Percentiles rank a stretch among this genome's conserved stretches.
Conservation (phyloP, 495 filamentous ascomycete genomes). For the Trichoderma gamsii region DNA sequence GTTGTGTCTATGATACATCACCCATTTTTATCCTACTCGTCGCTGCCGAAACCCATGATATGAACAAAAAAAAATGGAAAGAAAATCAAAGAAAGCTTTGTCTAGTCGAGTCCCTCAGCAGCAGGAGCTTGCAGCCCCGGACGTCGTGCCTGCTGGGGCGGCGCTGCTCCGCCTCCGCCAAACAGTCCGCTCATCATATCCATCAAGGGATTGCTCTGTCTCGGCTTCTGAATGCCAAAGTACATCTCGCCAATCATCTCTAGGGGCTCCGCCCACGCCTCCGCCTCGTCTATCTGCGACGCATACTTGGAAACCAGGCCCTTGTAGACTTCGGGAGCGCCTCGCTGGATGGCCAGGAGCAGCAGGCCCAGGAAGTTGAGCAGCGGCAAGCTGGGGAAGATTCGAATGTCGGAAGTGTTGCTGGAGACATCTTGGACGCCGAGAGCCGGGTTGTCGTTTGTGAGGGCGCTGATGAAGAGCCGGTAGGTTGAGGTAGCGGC, state of each 20-base stretch:
- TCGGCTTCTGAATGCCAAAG: constrained; percentile 86
- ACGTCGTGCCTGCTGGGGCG: constrained; percentile 34
- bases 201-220: constrained; percentile 80
- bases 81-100: neutral
- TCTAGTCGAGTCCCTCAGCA: constrained; percentile 48
- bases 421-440: constrained; percentile 77
- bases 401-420: constrained; percentile 62
- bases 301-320: constrained; percentile 78
- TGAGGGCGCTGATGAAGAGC: constrained; percentile 70
- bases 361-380: constrained; percentile 88
- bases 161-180: constrained; percentile 56
- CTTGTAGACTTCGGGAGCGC: constrained; percentile 70
- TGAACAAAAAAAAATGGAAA: neutral
- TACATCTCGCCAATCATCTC: constrained; percentile 92
- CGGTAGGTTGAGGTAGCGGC: constrained; percentile 77
- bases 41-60: constrained; percentile 2
- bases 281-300: constrained; percentile 62
- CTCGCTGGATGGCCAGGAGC: constrained; percentile 75
- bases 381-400: constrained; percentile 82
- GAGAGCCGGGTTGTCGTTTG: constrained; percentile 58
- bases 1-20: constrained; percentile 18
- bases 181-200: constrained; percentile 98
- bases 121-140: constrained; percentile 41
- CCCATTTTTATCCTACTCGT: neutral
- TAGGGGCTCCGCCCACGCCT: constrained; percentile 75